Base-by-base conservation (phyloP, 2,329 filamentous ascomycete genomes). In the Mollisia scopiformis region DNA sequence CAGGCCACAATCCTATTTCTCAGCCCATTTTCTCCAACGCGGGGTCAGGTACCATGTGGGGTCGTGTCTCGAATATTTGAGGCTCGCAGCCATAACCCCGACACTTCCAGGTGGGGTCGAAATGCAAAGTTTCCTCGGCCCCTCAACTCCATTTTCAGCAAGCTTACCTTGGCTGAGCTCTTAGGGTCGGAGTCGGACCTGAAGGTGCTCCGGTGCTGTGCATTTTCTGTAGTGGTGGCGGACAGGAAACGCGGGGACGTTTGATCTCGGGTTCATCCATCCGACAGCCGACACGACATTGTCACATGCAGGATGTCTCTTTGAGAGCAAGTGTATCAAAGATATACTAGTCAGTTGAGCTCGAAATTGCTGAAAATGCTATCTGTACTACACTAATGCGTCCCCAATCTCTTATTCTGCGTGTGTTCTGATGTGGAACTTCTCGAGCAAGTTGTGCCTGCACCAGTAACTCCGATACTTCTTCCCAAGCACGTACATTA, bases 401-500 rank as follows among this genome's bases (percentile, higher is more conserved):
- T 27, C 23, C 7, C 13, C 27, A 23, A 21, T 16, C 10, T 14
- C 21, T 19, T 61, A 66, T 19, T 66, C 63, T 21, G 61, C 61
- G 47, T 66, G 63, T 2, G 63, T 66, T 23, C 61, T 41, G 23
- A 66, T 56, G 41, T 58, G 49, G 35, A 63, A 62, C 55, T 62
- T 59, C 55, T 61, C 61, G 49, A 66, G 39, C 47, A 63, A 35
- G 33, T 64, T 66, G 31, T 61, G 49, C 23, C 62, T 58, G 35
- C 21, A 49, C 64, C 64, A 66, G 30, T 55, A 61, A 31, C 60
- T 59, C 19, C 60, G 49, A 35, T 65, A 65, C 43, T 43, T 62
- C 49, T 66, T 66, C 31, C 62, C 62, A 31, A 55, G 63, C n/a
- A 65, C 43, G 50, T 62, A 65, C 57, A 65, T 56, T 0, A 59